Evolutionary conservation across 2,329 filamentous ascomycete species (phyloP).

Genomic region (Colletotrichum eleusines): DNA sequence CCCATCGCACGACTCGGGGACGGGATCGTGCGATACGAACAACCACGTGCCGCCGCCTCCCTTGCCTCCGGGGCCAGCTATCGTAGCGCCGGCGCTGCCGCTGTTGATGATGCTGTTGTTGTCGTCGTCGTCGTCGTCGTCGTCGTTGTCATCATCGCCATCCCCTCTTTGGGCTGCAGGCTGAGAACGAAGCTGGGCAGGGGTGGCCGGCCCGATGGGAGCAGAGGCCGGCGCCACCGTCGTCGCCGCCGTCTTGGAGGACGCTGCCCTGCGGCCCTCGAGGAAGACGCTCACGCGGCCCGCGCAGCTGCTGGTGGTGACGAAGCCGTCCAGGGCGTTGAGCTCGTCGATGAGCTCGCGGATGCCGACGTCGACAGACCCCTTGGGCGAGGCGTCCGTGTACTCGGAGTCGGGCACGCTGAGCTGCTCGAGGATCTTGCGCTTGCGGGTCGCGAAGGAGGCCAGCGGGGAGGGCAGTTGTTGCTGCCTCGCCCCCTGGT

Average conservation of each 20-base stretch:
- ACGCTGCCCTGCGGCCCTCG: constrained; percentile 72
- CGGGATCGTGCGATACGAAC: constrained; percentile 86
- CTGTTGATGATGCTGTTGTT: constrained; percentile 21
- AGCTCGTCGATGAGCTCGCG: constrained; percentile 81
- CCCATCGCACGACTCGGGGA: constrained; percentile 52
- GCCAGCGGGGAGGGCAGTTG: constrained; percentile 48
- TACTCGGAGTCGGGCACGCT: constrained; percentile 77
- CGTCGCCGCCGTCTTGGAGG: too few species aligned
- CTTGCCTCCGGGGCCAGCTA: constrained; percentile 82
- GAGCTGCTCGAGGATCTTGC: constrained; percentile 78
- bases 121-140: too few species aligned
- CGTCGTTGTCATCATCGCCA: too few species aligned
- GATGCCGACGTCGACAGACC: constrained; percentile 84
- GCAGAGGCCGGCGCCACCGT: constrained; percentile 1
- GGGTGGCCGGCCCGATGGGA: constrained; percentile 31
- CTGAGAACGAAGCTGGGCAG: constrained; percentile 33
- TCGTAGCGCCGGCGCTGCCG: constrained; percentile 44
- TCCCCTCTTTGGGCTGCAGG: constrained; percentile 33
- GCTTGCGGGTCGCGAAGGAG: constrained; percentile 73
- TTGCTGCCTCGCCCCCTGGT: constrained; percentile 38
- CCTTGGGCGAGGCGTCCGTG: constrained; percentile 89
- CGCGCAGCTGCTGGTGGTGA: constrained; percentile 94
- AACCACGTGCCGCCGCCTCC: constrained; percentile 87
- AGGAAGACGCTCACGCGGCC: constrained; percentile 89
- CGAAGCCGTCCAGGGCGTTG: constrained; percentile 79